phyloP scores from a whole-genome alignment of 2,329 filamentous ascomycete species.

The Talaromyces sp. region DNA sequence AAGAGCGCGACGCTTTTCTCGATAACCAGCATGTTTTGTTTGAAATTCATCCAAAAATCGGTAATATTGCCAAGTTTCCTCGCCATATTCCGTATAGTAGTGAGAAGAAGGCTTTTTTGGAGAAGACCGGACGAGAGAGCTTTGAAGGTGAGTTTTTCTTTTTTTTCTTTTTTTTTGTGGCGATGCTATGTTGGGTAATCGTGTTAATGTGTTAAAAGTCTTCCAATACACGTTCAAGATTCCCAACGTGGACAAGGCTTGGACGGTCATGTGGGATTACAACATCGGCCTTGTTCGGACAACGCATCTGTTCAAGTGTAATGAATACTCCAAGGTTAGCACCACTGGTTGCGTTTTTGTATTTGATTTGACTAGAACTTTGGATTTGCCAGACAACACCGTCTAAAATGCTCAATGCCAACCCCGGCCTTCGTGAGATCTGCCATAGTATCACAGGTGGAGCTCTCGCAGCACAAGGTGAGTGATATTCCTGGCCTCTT shows the following conservation, averaged over 20 bases:
- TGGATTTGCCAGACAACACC: slow-evolving; percentile 66
- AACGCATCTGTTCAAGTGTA: slow-evolving; percentile 90
- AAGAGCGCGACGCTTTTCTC: slow-evolving; percentile 55
- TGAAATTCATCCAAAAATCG: slow-evolving; percentile 57
- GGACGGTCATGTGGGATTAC: slow-evolving; percentile 94
- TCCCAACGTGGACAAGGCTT: slow-evolving; percentile 61
- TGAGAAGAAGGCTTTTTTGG: slow-evolving; percentile 81
- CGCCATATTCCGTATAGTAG: slow-evolving; percentile 90
- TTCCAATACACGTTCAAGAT: slow-evolving; percentile 71
- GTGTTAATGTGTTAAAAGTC: slow-evolving; percentile 17
- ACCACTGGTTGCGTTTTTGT: background rate
- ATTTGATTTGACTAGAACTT: background rate
- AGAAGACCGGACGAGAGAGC: slow-evolving; percentile 79
- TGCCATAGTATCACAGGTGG: slow-evolving; percentile 94
- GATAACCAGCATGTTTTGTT: slow-evolving; percentile 57
- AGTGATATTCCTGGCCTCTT: no score
- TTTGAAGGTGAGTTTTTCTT: slow-evolving; percentile 69
- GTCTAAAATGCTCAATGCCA: slow-evolving; percentile 72
- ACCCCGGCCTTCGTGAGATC: slow-evolving; percentile 79
- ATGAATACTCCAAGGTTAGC: slow-evolving; percentile 75
- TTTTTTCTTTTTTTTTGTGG: background rate
- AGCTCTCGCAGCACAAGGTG: slow-evolving; percentile 83
- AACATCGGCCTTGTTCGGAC: slow-evolving; percentile 89
- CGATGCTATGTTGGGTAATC: no score
- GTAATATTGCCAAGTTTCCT: slow-evolving; percentile 53